These are phyloP conservation scores for Eimeria necatrix DNA, from an alignment of 169 alveolate species.

Conservation along the genomic window DNA sequence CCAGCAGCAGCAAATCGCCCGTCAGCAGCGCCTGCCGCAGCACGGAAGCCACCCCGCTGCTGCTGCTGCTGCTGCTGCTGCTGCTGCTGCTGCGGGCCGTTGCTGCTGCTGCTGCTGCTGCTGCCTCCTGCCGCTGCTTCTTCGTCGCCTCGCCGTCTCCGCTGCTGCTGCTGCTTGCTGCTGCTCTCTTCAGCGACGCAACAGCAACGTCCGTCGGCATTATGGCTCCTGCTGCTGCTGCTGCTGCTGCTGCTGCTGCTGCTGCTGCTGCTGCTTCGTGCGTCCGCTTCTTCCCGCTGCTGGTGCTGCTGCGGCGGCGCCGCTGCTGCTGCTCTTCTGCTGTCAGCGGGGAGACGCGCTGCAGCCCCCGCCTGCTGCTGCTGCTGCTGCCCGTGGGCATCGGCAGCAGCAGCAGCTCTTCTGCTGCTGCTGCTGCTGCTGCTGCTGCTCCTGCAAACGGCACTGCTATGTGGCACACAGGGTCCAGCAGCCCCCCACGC, in stretches of 20 bases:
- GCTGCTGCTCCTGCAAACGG: not conserved
- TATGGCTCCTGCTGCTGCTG: not conserved
- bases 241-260: not conserved
- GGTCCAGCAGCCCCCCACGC: not conserved
- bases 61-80: conserved; percentile 21
- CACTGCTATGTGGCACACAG: not conserved
- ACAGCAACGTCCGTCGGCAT: not conserved
- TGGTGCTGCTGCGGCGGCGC: not conserved
- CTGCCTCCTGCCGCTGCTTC: conserved; percentile 21
- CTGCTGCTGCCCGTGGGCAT: not conserved
- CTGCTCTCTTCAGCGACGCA: not conserved
- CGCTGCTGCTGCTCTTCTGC: not conserved
- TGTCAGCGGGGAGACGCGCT: not conserved
- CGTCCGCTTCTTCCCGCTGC: not conserved
- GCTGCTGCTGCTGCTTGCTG: conserved; percentile 17
- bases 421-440: conserved; percentile 66
- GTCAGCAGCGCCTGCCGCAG: conserved; percentile 69
- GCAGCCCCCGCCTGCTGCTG: conserved; percentile 15
- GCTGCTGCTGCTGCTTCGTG: not conserved
- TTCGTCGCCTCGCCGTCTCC: not conserved
- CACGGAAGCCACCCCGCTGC: conserved; percentile 37
- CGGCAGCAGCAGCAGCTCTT: not conserved
- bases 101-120: conserved; percentile 26
- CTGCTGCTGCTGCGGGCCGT: too few relatives aligned
- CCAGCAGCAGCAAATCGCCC: conserved; percentile 47